Percentiles rank a stretch among this genome's conserved stretches.
Evolutionary conservation across 2,329 filamentous ascomycete genomes (phyloP).

Genomic region (Nothomitra cinnamomea): DNA sequence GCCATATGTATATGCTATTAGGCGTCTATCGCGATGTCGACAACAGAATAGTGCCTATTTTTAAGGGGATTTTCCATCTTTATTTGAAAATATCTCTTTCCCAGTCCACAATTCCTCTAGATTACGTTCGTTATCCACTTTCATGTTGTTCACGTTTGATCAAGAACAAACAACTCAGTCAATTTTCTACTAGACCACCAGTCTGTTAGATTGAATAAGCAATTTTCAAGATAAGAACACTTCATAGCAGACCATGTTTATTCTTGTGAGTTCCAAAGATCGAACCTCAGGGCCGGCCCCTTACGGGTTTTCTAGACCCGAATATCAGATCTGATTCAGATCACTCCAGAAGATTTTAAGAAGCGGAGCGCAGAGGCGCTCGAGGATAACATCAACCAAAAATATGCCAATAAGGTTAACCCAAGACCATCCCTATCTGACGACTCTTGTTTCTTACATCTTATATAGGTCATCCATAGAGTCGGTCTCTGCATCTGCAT

Average conservation of each 20-base stretch:
- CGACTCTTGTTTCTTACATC: not conserved
- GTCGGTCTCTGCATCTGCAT: conserved; percentile 87
- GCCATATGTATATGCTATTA: no score
- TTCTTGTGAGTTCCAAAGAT: conserved; percentile 11
- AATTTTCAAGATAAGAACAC: no score
- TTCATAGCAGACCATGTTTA: conserved; percentile 13
- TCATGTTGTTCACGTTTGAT: no score
- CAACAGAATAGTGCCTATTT: no score
- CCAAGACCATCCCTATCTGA: conserved; percentile 3
- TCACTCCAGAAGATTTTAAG: conserved; percentile 73
- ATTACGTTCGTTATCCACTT: no score
- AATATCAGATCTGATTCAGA: conserved; percentile 85
- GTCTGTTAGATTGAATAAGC: no score
- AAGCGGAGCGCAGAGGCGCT: conserved; percentile 71
- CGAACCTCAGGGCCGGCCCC: conserved; percentile 8
- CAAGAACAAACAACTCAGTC: no score
- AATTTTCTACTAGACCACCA: no score
- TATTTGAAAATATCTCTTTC: no score
- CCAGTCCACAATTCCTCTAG: no score
- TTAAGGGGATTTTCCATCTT: no score
- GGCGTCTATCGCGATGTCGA: no score
- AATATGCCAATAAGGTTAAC: conserved; percentile 78
- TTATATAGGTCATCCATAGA: conserved; percentile 61
- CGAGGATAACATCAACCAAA: conserved; percentile 91
- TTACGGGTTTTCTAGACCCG: conserved; percentile 47